Conservation (phyloP, 495 filamentous ascomycete genomes). For the Hypoxylon cercidicola region DNA sequence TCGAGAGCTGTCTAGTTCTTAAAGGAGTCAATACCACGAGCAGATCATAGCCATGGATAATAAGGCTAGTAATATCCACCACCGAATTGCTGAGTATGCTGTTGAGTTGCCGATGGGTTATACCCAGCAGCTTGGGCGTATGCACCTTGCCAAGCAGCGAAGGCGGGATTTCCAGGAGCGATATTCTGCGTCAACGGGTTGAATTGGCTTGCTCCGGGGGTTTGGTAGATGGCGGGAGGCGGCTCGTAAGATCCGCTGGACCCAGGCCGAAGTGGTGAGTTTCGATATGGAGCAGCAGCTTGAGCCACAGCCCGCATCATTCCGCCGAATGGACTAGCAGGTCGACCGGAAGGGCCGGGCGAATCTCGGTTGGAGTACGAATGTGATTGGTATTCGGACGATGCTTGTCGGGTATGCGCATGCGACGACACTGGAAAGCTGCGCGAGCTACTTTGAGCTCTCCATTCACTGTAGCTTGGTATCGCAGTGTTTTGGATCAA, state of each 20-base stretch:
- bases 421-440: conserved; percentile 39
- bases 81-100: conserved; percentile 34
- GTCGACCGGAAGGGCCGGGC: conserved; percentile 50
- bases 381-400: conserved; percentile 47
- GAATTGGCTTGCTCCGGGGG: conserved; percentile 31
- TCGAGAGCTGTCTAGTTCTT: not conserved
- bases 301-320: conserved; percentile 43
- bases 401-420: conserved; percentile 48
- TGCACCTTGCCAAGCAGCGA: conserved; percentile 34
- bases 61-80: conserved; percentile 36
- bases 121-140: conserved; percentile 26
- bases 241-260: conserved; percentile 59
- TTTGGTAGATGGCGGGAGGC: conserved; percentile 50
- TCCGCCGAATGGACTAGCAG: conserved; percentile 51
- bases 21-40: not conserved
- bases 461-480: conserved; percentile 65
- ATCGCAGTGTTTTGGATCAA: conserved; percentile 74
- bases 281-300: conserved; percentile 50
- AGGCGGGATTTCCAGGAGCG: conserved; percentile 29
- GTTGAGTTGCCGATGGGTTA: conserved; percentile 15
- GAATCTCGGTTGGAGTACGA: conserved; percentile 52
- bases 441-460: conserved; percentile 34
- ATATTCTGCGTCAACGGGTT: conserved; percentile 38
- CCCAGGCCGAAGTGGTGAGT: conserved; percentile 56
- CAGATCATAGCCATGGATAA: not conserved